Percentiles rank a stretch among this genome's conserved stretches.
Conservation (phyloP, 768 basidiomycete species). For the Tulasnella sp. region DNA sequence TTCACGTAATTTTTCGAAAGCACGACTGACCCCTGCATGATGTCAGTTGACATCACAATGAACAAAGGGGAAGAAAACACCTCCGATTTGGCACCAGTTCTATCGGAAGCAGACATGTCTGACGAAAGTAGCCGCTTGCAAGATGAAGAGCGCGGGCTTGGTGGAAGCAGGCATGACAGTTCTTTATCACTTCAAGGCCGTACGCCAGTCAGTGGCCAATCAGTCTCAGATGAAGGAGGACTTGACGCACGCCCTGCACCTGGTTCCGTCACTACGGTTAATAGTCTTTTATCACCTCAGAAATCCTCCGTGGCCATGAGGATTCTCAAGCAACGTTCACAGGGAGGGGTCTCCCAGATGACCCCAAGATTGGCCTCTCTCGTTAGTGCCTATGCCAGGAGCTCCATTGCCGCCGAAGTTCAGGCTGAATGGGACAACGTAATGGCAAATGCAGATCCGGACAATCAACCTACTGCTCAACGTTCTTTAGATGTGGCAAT, state of each 20-base stretch:
- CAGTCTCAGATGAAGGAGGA: slow-evolving; percentile 41
- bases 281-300: no score
- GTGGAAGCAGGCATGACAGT: no score
- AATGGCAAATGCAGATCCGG: slow-evolving; percentile 22
- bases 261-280: slow-evolving; percentile 25
- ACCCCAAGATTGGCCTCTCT: slow-evolving; percentile 53
- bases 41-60: slow-evolving; percentile 58
- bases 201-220: no score
- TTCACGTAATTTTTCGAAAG: not conserved
- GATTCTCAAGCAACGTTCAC: no score
- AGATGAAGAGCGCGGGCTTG: slow-evolving; percentile 56
- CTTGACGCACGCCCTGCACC: slow-evolving; percentile 36
- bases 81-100: slow-evolving; percentile 19
- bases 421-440: slow-evolving; percentile 42
- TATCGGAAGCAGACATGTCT: slow-evolving; percentile 14
- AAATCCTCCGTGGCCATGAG: no score
- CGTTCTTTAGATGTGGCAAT: slow-evolving; percentile 48
- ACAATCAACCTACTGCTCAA: slow-evolving; percentile 42
- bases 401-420: slow-evolving; percentile 51
- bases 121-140: slow-evolving; percentile 32
- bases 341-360: slow-evolving; percentile 26
- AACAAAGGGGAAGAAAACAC: slow-evolving; percentile 31
- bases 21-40: not conserved
- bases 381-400: slow-evolving; percentile 57
- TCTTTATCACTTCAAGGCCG: no score